Evolutionary conservation across 2,329 filamentous ascomycete genomes (phyloP).

Genomic region (Clarireedia hainanense): DNA sequence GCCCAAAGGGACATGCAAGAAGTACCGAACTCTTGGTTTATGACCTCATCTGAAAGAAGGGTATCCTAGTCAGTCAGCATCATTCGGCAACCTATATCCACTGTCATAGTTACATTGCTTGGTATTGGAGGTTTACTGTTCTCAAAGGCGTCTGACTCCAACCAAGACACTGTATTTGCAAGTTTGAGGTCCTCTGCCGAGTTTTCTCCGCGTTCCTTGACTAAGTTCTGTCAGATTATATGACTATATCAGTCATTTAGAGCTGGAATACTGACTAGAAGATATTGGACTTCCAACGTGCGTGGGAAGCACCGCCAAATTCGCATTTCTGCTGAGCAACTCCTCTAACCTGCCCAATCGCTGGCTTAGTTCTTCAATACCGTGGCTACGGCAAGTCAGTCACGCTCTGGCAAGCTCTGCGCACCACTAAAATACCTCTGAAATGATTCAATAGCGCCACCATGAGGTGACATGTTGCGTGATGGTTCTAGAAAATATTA

Average conservation of each 20-base stretch:
- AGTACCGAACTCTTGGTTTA: slow-evolving; percentile 13
- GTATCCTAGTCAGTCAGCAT: background rate
- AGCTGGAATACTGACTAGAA: background rate
- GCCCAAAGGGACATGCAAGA: slow-evolving; percentile 12
- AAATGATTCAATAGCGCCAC: background rate
- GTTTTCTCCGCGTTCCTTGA: background rate
- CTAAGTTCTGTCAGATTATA: background rate
- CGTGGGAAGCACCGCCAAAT: background rate
- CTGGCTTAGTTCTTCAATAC: slow-evolving; percentile 14
- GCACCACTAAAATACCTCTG: background rate
- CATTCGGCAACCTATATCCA: background rate
- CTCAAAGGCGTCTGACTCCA: slow-evolving; percentile 7
- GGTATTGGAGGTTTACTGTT: background rate
- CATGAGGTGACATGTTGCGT: background rate
- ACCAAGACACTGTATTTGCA: slow-evolving; percentile 1
- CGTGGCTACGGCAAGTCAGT: slow-evolving; percentile 8
- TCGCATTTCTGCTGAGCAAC: slow-evolving; percentile 6
- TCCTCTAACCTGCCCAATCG: slow-evolving; percentile 16
- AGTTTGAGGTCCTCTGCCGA: slow-evolving; percentile 1
- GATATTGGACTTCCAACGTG: background rate
- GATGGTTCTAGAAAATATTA: background rate
- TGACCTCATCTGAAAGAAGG: background rate
- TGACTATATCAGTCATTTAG: background rate
- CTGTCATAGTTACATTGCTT: background rate
- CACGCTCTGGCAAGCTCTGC: background rate